Base-by-base conservation (phyloP, 164 flowering plant genomes). In the Kingdonia uniflora region DNA sequence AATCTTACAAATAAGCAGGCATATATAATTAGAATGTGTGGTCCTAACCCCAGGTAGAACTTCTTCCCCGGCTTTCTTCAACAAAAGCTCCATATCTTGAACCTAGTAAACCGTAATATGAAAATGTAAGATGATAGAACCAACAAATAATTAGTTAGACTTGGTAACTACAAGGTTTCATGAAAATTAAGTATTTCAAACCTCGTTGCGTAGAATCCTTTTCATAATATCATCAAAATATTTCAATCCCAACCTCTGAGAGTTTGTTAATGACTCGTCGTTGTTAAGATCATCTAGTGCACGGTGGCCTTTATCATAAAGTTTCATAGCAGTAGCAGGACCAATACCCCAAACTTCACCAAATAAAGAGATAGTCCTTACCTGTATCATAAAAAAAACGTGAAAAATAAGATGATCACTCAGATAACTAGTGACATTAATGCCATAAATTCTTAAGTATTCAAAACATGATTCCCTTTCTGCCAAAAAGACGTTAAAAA, bases 261-360 rank as follows among this genome's bases (percentile, higher is more conserved):
- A 56, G 70, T 71, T 64, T 55, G 95, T 88, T 40, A 92, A 69
- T 12, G 97, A 78, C 25, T 71, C 79, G 25, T 92, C 95, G 19
- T 70, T 74, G 68, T 71, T 69, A 60, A 92, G 66, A 66, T 92
- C 97, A 49, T 84, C 82, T 14, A 92, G 73, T 29, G 82, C 79
- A 25, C 99, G 82, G 49, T 84, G 65, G 41, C 97, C 95, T 70
- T 86, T 92, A 49, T 86, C 96, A 66, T 86, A 86, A 14, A 88
- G 75, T 71, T 86, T 88, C 61, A 81, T 66, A 39, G 95, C 94
- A 57, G 97, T 92, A 58, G 99, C 85, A 22, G 99, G 97, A 66
- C 97, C 99, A 71, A 92, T 71, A 21, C 97, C 99, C 97, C 99
- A 88, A 50, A 88, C 85, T 69, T 92, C 95, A 41, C 95, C 99